Percentiles rank a stretch among this genome's conserved stretches.
phyloP scores from a whole-genome alignment of 2,329 filamentous ascomycete species.

The Epichloe gansuensis region DNA sequence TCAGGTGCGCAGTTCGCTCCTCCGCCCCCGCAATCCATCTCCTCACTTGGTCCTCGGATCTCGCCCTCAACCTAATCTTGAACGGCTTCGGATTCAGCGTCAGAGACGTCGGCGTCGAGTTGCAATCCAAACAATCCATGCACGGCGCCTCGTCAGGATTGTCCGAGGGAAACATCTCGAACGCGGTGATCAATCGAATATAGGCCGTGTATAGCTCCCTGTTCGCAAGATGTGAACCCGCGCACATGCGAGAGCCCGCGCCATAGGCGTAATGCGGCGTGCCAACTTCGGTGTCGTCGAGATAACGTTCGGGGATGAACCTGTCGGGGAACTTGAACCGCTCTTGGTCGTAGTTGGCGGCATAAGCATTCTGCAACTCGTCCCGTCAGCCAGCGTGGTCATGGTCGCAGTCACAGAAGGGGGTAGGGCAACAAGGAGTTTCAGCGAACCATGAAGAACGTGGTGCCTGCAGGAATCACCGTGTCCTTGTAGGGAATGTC shows the following conservation, averaged over 20 bases:
- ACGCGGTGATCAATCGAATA: slow-evolving; percentile 45
- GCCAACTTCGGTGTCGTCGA: slow-evolving; percentile 41
- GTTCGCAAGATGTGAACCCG: slow-evolving; percentile 50
- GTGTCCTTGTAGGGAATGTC: slow-evolving; percentile 58
- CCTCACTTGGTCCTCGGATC: slow-evolving; percentile 32
- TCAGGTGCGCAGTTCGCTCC: slow-evolving; percentile 33
- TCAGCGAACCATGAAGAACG: slow-evolving; percentile 57
- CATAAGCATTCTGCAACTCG: slow-evolving; percentile 50
- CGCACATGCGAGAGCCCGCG: slow-evolving; percentile 51
- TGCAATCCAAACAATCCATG: slow-evolving; percentile 45
- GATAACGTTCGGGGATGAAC: slow-evolving; percentile 61
- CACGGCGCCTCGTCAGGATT: slow-evolving; percentile 36
- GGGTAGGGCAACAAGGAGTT: neutral
- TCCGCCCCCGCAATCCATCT: slow-evolving; percentile 42
- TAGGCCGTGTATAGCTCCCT: slow-evolving; percentile 51
- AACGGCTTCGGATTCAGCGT: slow-evolving; percentile 52
- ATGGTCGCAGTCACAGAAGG: neutral
- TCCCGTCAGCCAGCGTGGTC: neutral
- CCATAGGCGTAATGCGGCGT: slow-evolving; percentile 53
- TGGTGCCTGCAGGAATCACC: slow-evolving; percentile 61
- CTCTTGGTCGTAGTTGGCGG: slow-evolving; percentile 56
- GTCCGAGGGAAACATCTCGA: slow-evolving; percentile 38
- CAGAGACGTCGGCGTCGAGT: slow-evolving; percentile 42
- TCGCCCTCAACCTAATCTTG: slow-evolving; percentile 41
- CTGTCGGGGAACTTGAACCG: slow-evolving; percentile 52